Percentiles rank a stretch among this genome's conserved stretches.
Evolutionary conservation across 139 green algal species (phyloP).

Genomic region (Chlamydomonas sphaeroides): DNA sequence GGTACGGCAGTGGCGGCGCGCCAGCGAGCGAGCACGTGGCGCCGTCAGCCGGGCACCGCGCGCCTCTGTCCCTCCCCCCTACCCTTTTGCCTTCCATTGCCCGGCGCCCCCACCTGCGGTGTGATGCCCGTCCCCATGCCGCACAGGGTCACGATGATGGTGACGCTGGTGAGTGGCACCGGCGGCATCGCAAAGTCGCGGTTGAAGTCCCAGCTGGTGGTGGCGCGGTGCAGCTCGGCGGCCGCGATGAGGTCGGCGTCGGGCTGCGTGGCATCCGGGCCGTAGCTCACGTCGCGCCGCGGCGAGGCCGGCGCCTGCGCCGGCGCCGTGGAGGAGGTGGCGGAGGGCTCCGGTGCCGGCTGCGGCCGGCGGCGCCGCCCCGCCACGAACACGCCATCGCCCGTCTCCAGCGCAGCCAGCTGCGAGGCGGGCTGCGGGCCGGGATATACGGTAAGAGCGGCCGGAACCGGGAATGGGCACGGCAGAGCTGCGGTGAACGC

Average conservation of each 20-base stretch:
- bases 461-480: too few relatives aligned
- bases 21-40: too few relatives aligned
- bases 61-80: not conserved
- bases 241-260: too few relatives aligned
- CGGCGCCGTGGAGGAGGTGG: too few relatives aligned
- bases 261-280: too few relatives aligned
- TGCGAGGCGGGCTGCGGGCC: not conserved
- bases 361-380: not conserved
- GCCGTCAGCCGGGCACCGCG: not conserved
- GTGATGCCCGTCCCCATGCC: not conserved
- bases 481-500: too few relatives aligned
- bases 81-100: not conserved
- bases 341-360: too few relatives aligned
- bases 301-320: too few relatives aligned
- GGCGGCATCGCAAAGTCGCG: not conserved
- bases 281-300: too few relatives aligned
- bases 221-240: too few relatives aligned
- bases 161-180: not conserved
- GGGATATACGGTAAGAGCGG: too few relatives aligned
- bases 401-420: not conserved
- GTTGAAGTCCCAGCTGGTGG: not conserved
- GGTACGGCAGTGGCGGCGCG: too few relatives aligned
- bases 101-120: not conserved
- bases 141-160: slow-evolving; percentile 25
- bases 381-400: not conserved